Base-by-base conservation (phyloP, 2,329 filamentous ascomycete species). In the Colletotrichum scovillei region DNA sequence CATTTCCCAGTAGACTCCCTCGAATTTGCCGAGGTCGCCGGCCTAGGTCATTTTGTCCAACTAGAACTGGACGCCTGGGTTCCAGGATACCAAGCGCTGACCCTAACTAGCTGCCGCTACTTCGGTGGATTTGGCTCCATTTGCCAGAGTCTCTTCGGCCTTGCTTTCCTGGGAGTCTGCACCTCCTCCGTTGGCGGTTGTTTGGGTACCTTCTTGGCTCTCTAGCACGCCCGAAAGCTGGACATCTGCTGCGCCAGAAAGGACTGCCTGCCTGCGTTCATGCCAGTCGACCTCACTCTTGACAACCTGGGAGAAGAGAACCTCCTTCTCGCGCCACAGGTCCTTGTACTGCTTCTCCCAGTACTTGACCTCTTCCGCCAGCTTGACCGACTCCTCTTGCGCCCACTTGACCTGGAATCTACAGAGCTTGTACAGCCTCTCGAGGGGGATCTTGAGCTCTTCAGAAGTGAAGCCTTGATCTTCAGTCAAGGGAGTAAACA, bases 321-420 rank as follows among this genome's bases (percentile, higher is more conserved):
- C 88, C 82, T 97, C 94, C 82, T 96, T 96, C 82, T 94, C 91
- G 16, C 91, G 84, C 94, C 94, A 97, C 79, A 95, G 93, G 74
- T 91, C 87, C 80, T 90, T 90, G 81, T 93, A 92, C 14, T 87
- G 78, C 46, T 89, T 89, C 80, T 96, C 93, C 81, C 93, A 88
- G 56, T 85, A 84, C 75, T 92, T 90, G 76, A 91, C 90, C 80
- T 95, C 92, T 67, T 85, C 86, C 77, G 88, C 88, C 63, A 97
- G 85, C 52, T 86, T 82, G 65, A 93, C 91, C 70, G 87, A 86
- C 64, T 95, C 92, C 73, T 91, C 88, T 76, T 92, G 88, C 1
- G 92, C 92, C 92, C 93, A 95, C 76, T 91, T 90, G 22, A 94
- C 82, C 80, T 96, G 92, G 77, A 91, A 88, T 69, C 90, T 88